phyloP scores from a whole-genome alignment of 2,329 filamentous ascomycete species.

The Pseudocercospora pini-densiflorae region DNA sequence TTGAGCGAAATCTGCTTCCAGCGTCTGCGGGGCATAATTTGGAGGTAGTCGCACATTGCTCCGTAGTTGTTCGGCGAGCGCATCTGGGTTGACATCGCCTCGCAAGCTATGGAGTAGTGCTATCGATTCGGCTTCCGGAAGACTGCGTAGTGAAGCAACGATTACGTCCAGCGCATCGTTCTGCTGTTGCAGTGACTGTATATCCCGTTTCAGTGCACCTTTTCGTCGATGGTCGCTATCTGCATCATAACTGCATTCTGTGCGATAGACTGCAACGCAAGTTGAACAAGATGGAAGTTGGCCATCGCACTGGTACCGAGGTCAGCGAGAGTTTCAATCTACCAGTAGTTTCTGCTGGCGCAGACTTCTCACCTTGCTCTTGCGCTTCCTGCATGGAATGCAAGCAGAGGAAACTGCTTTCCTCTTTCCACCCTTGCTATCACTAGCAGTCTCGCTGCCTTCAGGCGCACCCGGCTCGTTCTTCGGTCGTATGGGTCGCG shows the following conservation, averaged over 20 bases:
- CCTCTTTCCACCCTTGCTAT: slow-evolving; percentile 40
- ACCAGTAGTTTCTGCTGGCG: not conserved
- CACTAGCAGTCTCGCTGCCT: slow-evolving; percentile 28
- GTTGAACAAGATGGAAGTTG: slow-evolving; percentile 54
- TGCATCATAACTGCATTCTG: slow-evolving; percentile 55
- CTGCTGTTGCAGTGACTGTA: slow-evolving; percentile 43
- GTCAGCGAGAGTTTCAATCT: slow-evolving; percentile 12
- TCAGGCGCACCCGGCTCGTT: slow-evolving; percentile 34
- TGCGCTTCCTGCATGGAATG: slow-evolving; percentile 56
- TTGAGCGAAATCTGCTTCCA: slow-evolving; percentile 40
- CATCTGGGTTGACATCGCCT: slow-evolving; percentile 45
- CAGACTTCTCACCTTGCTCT: slow-evolving; percentile 49
- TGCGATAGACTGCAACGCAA: slow-evolving; percentile 56
- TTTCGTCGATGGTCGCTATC: slow-evolving; percentile 54
- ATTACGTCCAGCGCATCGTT: slow-evolving; percentile 47
- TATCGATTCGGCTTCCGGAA: slow-evolving; percentile 51
- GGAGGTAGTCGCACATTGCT: slow-evolving; percentile 45
- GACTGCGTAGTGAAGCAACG: slow-evolving; percentile 48
- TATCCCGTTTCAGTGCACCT: slow-evolving; percentile 47
- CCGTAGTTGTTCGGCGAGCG: slow-evolving; percentile 47
- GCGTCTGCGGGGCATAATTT: slow-evolving; percentile 37
- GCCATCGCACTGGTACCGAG: slow-evolving; percentile 53
- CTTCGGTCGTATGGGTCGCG: slow-evolving; percentile 40
- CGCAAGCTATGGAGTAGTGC: slow-evolving; percentile 51
- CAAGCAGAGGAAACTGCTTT: slow-evolving; percentile 49